These are phyloP conservation scores for Mycena capillaripes DNA, from an alignment of 768 basidiomycete genomes.

Conservation along the genomic window DNA sequence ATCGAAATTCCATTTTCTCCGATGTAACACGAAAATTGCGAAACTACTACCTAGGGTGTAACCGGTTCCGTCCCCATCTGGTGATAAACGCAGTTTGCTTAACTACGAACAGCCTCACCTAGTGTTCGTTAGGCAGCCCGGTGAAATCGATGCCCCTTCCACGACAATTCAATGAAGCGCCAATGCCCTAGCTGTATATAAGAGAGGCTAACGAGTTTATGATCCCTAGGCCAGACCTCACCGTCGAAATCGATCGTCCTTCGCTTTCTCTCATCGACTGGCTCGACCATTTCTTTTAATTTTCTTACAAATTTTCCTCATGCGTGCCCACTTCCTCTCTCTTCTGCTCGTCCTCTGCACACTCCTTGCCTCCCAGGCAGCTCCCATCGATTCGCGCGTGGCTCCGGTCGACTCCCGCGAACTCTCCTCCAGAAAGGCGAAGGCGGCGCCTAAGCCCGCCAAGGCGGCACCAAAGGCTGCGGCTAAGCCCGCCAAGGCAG, in stretches of 20 bases:
- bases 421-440: no score
- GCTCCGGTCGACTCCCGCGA: neutral
- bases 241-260: neutral
- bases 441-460: neutral
- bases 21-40: no score
- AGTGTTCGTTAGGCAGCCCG: neutral
- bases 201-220: neutral
- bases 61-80: neutral
- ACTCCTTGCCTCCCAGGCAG: neutral
- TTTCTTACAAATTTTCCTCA: constrained; percentile 9
- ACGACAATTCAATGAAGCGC: neutral
- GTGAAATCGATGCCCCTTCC: neutral
- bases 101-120: neutral
- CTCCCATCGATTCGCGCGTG: constrained; percentile 8
- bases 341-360: constrained; percentile 6
- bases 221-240: constrained; percentile 7
- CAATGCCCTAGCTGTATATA: neutral
- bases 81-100: neutral
- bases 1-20: no score
- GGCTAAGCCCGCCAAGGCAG: no score
- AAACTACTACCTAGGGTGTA: neutral
- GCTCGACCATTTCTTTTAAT: constrained; percentile 2
- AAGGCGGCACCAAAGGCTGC: no score
- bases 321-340: constrained; percentile 2
- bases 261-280: neutral